Evolutionary conservation across 345 rosid genomes (phyloP).

Genomic region (Kernera saxatilis): DNA sequence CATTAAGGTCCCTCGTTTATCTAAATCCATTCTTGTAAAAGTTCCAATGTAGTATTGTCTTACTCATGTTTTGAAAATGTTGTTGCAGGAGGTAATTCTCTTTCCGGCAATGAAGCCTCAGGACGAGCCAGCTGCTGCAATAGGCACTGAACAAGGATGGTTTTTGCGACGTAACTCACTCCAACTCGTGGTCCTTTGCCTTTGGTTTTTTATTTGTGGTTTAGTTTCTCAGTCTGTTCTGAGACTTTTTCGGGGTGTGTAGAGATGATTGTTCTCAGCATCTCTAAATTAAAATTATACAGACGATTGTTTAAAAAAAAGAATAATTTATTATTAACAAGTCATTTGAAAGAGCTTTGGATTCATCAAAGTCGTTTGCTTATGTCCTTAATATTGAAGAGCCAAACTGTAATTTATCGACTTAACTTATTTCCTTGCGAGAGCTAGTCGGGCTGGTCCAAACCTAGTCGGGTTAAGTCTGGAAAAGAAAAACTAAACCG

Average conservation of each 20-base stretch:
- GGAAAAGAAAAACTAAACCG: too few species aligned
- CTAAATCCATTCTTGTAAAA: too few species aligned
- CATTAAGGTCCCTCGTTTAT: conserved; percentile 51
- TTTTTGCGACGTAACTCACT: neutral
- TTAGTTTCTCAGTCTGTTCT: too few species aligned
- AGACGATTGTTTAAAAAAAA: neutral
- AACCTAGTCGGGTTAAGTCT: too few species aligned
- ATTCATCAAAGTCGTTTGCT: neutral
- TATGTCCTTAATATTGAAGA: neutral
- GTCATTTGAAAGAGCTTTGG: neutral
- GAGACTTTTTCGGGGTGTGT: too few species aligned
- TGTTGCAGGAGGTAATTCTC: conserved; percentile 77
- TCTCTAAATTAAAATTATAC: neutral
- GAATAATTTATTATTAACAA: too few species aligned
- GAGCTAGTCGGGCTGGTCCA: neutral
- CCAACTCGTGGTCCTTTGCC: neutral
- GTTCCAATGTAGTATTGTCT: too few species aligned
- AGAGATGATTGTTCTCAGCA: too few species aligned
- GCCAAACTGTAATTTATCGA: neutral
- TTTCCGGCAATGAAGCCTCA: conserved; percentile 98
- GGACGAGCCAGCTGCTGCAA: conserved; percentile 53
- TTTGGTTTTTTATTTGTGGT: neutral
- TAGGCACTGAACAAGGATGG: conserved; percentile 29
- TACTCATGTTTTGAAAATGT: neutral
- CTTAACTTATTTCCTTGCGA: too few species aligned